Conservation (phyloP, 2,329 filamentous ascomycete genomes). For the Alternaria angustiovoidea region DNA sequence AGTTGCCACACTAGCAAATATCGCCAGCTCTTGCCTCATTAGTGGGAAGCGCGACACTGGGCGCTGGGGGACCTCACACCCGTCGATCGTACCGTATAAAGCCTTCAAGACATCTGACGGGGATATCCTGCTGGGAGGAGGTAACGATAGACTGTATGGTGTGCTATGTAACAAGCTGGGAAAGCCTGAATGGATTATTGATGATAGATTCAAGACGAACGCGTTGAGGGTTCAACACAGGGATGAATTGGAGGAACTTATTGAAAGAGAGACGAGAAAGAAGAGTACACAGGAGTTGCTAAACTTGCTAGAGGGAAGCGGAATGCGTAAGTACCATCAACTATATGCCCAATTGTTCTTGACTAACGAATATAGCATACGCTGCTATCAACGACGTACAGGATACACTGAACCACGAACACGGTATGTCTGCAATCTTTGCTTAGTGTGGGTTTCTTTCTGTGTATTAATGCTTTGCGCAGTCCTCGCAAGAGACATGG, state of each 20-base stretch:
- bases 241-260: slow-evolving; percentile 76
- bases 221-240: slow-evolving; percentile 71
- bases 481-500: slow-evolving; percentile 83
- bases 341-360: not conserved
- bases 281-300: slow-evolving; percentile 92
- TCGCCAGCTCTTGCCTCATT: slow-evolving; percentile 89
- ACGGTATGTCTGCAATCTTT: slow-evolving; percentile 64
- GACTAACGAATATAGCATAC: slow-evolving; percentile 62
- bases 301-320: slow-evolving; percentile 83
- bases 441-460: not conserved
- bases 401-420: slow-evolving; percentile 80
- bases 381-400: slow-evolving; percentile 94
- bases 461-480: slow-evolving; percentile 15
- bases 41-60: slow-evolving; percentile 87
- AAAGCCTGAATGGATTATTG: slow-evolving; percentile 65
- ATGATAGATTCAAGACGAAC: slow-evolving; percentile 67
- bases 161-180: slow-evolving; percentile 66
- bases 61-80: slow-evolving; percentile 95
- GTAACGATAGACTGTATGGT: slow-evolving; percentile 69
- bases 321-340: slow-evolving; percentile 68
- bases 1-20: slow-evolving; percentile 91
- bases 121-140: slow-evolving; percentile 69
- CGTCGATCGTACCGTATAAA: slow-evolving; percentile 96
- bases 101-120: slow-evolving; percentile 75
- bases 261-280: slow-evolving; percentile 76